phyloP scores from a whole-genome alignment of 352 stramenopile genomes.

The Phytophthora pisi region DNA sequence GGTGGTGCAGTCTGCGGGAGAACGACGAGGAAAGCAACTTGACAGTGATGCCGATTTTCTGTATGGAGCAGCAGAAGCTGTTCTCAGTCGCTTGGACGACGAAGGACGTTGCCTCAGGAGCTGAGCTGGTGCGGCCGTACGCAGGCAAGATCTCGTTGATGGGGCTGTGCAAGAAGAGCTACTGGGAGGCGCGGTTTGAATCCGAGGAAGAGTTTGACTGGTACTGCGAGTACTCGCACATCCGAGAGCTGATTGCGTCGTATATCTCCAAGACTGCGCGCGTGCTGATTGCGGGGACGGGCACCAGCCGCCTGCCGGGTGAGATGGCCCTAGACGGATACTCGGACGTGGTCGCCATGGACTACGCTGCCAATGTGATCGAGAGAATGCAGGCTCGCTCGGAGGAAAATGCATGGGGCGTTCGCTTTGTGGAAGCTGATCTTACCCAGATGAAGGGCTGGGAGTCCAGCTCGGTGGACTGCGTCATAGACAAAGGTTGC shows the following conservation, averaged over 20 bases:
- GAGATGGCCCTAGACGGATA: constrained; percentile 58
- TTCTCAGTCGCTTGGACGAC: constrained; percentile 56
- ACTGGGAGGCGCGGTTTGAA: constrained; percentile 61
- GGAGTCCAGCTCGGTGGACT: constrained; percentile 43
- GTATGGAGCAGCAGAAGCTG: constrained; percentile 48
- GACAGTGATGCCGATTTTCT: constrained; percentile 55
- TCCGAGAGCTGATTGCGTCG: constrained; percentile 41
- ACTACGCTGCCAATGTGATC: constrained; percentile 62
- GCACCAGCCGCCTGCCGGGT: constrained; percentile 52
- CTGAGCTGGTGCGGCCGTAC: constrained; percentile 46
- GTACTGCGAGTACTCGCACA: constrained; percentile 59
- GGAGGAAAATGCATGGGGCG: constrained; percentile 38
- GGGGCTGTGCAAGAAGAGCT: constrained; percentile 62
- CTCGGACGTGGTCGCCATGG: constrained; percentile 50
- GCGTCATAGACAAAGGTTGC: constrained; percentile 64
- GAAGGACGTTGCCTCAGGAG: constrained; percentile 31
- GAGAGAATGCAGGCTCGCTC: constrained; percentile 49
- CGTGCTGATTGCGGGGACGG: constrained; percentile 53
- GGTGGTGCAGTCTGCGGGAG: constrained; percentile 39
- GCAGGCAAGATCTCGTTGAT: constrained; percentile 65
- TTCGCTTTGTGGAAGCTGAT: constrained; percentile 49
- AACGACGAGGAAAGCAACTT: constrained; percentile 46
- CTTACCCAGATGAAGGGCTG: constrained; percentile 55
- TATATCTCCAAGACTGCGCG: constrained; percentile 37
- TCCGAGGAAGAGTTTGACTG: constrained; percentile 61